Base-by-base conservation (phyloP, 805 yeast genomes). In the Cyberlindnera maclurae region DNA sequence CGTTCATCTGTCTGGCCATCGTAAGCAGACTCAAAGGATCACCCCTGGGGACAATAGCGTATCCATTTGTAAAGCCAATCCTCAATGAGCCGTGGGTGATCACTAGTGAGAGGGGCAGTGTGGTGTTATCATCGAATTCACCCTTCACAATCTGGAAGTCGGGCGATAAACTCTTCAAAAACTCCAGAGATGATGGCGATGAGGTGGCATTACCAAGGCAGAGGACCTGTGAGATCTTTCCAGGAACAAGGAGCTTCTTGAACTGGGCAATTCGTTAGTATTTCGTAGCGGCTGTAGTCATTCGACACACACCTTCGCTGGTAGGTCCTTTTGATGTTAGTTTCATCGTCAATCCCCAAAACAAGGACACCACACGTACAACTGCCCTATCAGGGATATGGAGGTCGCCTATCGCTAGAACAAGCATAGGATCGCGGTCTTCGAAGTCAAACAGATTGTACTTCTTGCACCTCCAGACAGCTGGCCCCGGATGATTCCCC, bases 1-100 rank as follows among this genome's bases (percentile, higher is more conserved):
- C 97, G 57, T 89, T 94, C 69, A 89, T 70, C 62, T 87, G 87
- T 43, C 98, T 71, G 1, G 97, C 96, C 43, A 83, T 71, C 1
- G 84, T 75, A 44, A 86, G 67, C 39, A 93, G 66, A 34, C 94
- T 79, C 50, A 89, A 75, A 4, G 96, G 95, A 54, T 93, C 97
- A 33, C 77, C 78, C 43, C 78, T 77, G 2, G 98, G 97, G 8
- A 89, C 80, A 2, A 88, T 67, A 20, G 82, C 80, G 58, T 79
- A 81, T 5, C 97, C 96, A 51, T 85, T 81, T 12, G 90, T 77
- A 47, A 89, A 73, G 3, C 97, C 97, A 35, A 90, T 77, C 39
- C 79, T 75, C 42, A 90, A 71, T 41, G 73, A 71, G 18, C 87
- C 96, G 39, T 73, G 79, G 12, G 70, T 70, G 29, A 87, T 75